phyloP scores from a whole-genome alignment of 2,329 filamentous ascomycete species.

The Aspergillus fijiensis region DNA sequence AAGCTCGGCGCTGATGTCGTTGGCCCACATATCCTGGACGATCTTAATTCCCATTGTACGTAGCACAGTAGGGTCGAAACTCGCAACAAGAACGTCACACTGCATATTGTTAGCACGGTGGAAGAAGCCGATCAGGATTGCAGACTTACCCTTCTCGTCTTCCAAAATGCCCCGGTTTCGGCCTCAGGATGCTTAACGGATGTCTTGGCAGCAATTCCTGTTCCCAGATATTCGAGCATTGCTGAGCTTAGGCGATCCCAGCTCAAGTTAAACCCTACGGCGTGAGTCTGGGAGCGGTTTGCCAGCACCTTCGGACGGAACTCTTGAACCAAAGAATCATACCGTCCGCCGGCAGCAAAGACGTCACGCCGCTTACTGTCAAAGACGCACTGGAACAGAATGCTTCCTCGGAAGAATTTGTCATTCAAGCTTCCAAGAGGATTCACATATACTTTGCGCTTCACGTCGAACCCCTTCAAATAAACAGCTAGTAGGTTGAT shows the following conservation, averaged over 20 bases:
- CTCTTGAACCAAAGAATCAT: constrained; percentile 84
- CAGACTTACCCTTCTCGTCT: constrained; percentile 59
- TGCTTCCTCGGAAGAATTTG: constrained; percentile 79
- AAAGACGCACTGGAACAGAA: constrained; percentile 87
- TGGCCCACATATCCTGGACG: constrained; percentile 74
- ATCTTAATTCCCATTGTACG: constrained; percentile 75
- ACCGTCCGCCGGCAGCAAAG: constrained; percentile 89
- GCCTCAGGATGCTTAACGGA: constrained; percentile 71
- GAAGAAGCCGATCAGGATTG: not conserved
- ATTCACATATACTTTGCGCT: constrained; percentile 76
- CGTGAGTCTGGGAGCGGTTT: constrained; percentile 67
- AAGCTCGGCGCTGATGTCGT: constrained; percentile 84
- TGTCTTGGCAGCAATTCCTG: constrained; percentile 46
- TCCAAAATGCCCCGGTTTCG: constrained; percentile 61
- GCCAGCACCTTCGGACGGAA: constrained; percentile 69
- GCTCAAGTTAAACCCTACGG: constrained; percentile 87
- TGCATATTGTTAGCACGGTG: constrained; percentile 31
- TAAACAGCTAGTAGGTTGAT: constrained; percentile 76
- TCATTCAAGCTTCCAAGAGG: constrained; percentile 88
- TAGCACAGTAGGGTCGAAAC: constrained; percentile 75
- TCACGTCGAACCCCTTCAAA: constrained; percentile 70
- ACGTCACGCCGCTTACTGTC: constrained; percentile 80
- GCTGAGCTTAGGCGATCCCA: constrained; percentile 76
- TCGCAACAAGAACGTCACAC: constrained; percentile 87
- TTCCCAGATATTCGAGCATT: constrained; percentile 55